phyloP scores from a whole-genome alignment of 805 yeast genomes.

The Saccharomycopsis sp. region DNA sequence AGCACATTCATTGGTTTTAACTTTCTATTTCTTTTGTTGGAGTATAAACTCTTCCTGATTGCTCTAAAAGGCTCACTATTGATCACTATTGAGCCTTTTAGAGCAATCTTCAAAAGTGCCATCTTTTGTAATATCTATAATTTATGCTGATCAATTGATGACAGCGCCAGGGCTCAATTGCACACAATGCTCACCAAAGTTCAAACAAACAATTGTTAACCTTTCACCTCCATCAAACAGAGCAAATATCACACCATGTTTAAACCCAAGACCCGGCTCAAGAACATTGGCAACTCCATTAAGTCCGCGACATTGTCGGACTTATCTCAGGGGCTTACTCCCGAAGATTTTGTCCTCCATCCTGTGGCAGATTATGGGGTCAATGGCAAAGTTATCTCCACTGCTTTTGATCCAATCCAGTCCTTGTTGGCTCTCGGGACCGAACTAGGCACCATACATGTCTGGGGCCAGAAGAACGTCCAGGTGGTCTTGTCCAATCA shows the following conservation, averaged over 20 bases:
- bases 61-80: too few species aligned
- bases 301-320: constrained; percentile 20
- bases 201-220: too few species aligned
- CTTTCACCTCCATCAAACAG: too few species aligned
- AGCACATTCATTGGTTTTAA: too few species aligned
- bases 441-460: constrained; percentile 54
- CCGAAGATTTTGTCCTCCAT: constrained; percentile 20
- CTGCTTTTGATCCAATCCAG: constrained; percentile 84
- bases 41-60: too few species aligned
- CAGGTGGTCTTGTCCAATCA: constrained; percentile 52
- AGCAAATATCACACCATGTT: too few species aligned
- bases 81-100: too few species aligned
- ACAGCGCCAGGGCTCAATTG: too few species aligned
- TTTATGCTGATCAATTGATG: too few species aligned
- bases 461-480: constrained; percentile 78
- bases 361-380: constrained; percentile 37
- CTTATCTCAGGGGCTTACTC: constrained; percentile 23
- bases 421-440: constrained; percentile 77
- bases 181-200: neutral
- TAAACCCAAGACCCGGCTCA: constrained; percentile 20
- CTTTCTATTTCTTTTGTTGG: too few species aligned
- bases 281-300: constrained; percentile 17
- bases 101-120: too few species aligned
- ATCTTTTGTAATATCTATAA: too few species aligned
- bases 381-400: constrained; percentile 50